Evolutionary conservation across 176 grass and related monocot genomes (phyloP), one percentile per base, ranked within the genome.

Genomic region (Otatea glauca): DNA sequence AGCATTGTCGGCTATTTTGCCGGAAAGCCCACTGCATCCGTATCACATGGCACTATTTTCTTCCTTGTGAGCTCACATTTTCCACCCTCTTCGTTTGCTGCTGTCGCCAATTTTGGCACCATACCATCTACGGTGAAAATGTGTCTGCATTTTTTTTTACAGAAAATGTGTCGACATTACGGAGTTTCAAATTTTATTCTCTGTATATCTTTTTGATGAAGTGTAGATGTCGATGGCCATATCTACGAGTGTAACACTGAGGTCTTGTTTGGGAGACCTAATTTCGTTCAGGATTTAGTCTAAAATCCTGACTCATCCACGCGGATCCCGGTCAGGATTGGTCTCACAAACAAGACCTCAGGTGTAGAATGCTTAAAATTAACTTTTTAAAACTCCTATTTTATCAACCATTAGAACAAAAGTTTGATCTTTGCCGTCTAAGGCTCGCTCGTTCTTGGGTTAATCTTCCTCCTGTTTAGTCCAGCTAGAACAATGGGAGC

Each of bases 121-220:
- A 20, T n/a, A 39, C 25, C 47, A 71, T 76, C 51, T 45, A 13
- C 25, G 45, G 15, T 23, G 23, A 78, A 37, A 64, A 72, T 79
- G n/a, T 72, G 84, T 86, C 43, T 32, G 55, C 67, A 51, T 60
- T 83, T 41, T 41, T 39, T 41, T 41, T 7, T 37, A 29, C 39
- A 41, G 23, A 83, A 35, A 63, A 71, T 79, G n/a, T 73, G 84
- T 86, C 44, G 56, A 34, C 68, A 42, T 61, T 83, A n/a, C 41
- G 39, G 35, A 29, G 15, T 32, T 65, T 80, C 41, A 80, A 42
- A 68, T 41, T 72, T 14, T 17, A 3, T 37, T 68, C 11, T 66
- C 13, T 83, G 25, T 76, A 72, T 20, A 39, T 41, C 16, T 51
- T 87, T 58, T 12, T 38, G 7, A 13, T 7, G 10, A 6, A 10